Evolutionary conservation across 257 asterid genomes (phyloP).

Genomic region (Solanum chmielewskii): DNA sequence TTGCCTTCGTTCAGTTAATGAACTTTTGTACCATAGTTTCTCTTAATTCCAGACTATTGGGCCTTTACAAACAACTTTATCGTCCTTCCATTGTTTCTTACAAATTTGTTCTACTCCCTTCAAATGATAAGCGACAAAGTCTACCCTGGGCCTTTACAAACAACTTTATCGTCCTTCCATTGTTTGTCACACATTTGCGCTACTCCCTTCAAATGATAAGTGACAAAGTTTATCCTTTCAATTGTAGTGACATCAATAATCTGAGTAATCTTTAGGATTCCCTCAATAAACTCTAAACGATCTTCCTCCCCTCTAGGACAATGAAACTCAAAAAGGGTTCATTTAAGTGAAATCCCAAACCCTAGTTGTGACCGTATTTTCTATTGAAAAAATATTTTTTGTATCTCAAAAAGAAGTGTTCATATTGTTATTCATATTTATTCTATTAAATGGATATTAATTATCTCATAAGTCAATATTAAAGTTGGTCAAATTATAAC

Average conservation of each 20-base stretch:
- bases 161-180: too few species aligned
- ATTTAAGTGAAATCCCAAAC: neutral
- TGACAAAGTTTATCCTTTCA: neutral
- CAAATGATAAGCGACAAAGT: neutral
- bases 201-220: too few species aligned
- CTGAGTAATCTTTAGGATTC: neutral
- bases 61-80: neutral
- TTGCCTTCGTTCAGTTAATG: neutral
- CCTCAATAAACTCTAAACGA: neutral
- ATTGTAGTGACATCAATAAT: neutral
- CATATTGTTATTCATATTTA: too few species aligned
- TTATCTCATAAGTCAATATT: too few species aligned
- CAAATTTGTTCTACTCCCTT: neutral
- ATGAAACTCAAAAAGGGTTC: neutral
- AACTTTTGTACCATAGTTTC: neutral
- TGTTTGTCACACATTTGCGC: too few species aligned
- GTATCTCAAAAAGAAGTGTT: too few species aligned
- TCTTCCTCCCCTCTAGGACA: neutral
- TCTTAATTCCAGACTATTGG: neutral
- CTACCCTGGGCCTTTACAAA: neutral
- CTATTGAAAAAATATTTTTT: too few species aligned
- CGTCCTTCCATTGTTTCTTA: neutral
- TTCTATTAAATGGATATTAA: too few species aligned
- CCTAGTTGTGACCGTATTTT: neutral
- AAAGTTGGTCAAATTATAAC: too few species aligned